phyloP scores from a whole-genome alignment of 2,329 filamentous ascomycete species.

The Plenodomus lindquistii region DNA sequence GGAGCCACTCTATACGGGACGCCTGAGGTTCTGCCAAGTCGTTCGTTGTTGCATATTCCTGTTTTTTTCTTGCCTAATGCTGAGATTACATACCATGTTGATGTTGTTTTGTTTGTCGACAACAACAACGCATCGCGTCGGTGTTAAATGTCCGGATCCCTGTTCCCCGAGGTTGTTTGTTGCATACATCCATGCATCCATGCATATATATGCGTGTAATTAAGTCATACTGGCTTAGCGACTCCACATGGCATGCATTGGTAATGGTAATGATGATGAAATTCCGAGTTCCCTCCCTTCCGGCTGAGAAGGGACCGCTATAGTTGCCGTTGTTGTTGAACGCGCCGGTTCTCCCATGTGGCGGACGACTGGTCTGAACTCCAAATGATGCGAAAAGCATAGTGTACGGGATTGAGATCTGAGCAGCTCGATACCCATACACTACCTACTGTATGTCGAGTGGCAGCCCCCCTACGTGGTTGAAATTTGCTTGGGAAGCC shows the following conservation, averaged over 20 bases:
- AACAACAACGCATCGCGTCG: not conserved
- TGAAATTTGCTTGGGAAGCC: too few species aligned
- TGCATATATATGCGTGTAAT: too few species aligned
- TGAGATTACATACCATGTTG: too few species aligned
- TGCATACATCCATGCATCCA: not conserved
- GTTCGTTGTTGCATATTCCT: constrained; percentile 5
- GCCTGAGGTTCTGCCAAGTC: constrained; percentile 3
- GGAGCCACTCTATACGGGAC: constrained; percentile 7
- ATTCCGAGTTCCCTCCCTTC: not conserved
- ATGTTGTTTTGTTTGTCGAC: constrained; percentile 1
- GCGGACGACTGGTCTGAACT: too few species aligned
- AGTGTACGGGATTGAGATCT: too few species aligned
- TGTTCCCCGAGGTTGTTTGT: constrained; percentile 4
- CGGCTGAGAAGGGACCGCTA: constrained; percentile 1
- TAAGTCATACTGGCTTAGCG: not conserved
- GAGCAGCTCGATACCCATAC: too few species aligned
- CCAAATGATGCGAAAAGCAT: too few species aligned
- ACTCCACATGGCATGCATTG: not conserved
- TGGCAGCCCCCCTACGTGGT: too few species aligned
- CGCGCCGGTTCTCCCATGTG: too few species aligned
- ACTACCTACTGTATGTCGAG: too few species aligned
- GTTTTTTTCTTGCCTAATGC: constrained; percentile 4
- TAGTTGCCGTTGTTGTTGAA: not conserved
- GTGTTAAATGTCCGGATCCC: constrained; percentile 9
- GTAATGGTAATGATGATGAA: not conserved